Percentiles rank a stretch among this genome's conserved stretches.
Evolutionary conservation across 306 rosid species (phyloP).

Genomic region (Ziziphus jujuba): DNA sequence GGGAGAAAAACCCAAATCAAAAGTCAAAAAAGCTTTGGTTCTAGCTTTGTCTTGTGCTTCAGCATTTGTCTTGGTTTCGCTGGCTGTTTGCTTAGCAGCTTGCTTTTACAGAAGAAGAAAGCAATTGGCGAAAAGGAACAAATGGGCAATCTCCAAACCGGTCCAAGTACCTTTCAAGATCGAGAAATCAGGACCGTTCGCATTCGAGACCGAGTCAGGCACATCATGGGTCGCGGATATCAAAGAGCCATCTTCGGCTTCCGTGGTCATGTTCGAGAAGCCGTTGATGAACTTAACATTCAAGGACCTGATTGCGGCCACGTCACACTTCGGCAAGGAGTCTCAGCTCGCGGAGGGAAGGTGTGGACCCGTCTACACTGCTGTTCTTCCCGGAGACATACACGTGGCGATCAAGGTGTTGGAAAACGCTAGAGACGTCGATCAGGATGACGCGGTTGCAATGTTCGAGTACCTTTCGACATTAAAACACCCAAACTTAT

Average conservation of each 20-base stretch:
- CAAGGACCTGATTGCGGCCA: conserved; percentile 84
- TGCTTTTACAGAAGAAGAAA: conserved; percentile 45
- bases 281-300: conserved; percentile 79
- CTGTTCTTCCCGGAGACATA: conserved; percentile 79
- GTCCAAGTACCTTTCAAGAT: conserved; percentile 46
- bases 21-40: conserved; percentile 21
- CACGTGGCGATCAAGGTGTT: conserved; percentile 94
- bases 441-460: conserved; percentile 52
- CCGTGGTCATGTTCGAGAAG: conserved; percentile 93
- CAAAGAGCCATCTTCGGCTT: conserved; percentile 74
- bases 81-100: conserved; percentile 21
- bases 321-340: conserved; percentile 94
- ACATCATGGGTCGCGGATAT: conserved; percentile 89
- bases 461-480: conserved; percentile 55
- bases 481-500: conserved; percentile 76
- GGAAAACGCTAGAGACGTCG: conserved; percentile 66
- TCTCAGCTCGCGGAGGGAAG: conserved; percentile 86
- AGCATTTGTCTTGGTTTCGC: conserved; percentile 21
- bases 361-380: conserved; percentile 92
- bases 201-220: conserved; percentile 87
- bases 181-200: conserved; percentile 91
- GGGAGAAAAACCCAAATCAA: conserved; percentile 26
- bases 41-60: conserved; percentile 34
- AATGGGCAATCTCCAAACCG: conserved; percentile 95
- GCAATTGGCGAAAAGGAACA: conserved; percentile 43